These are phyloP conservation scores for Dunaliella primolecta DNA, from an alignment of 139 green algal species.

Conservation along the genomic window DNA sequence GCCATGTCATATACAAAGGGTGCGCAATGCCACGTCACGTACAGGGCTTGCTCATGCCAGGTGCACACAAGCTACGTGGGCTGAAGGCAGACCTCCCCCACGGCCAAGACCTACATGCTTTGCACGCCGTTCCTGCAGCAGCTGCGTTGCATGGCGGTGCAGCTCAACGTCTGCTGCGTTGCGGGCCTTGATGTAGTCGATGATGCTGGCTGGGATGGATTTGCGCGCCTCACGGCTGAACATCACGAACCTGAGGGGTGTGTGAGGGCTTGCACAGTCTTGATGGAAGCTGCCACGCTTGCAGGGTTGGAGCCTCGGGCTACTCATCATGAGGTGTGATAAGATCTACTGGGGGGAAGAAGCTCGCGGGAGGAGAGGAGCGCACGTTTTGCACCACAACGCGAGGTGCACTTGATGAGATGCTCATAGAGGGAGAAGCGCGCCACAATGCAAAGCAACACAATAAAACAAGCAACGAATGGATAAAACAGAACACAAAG, in stretches of 20 bases:
- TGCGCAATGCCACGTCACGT: background rate
- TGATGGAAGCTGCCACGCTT: background rate
- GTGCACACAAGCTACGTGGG: background rate
- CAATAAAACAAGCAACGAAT: too few relatives aligned
- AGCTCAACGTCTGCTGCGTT: conserved; percentile 2
- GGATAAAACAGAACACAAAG: too few relatives aligned
- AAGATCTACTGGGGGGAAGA: background rate
- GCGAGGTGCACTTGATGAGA: too few relatives aligned
- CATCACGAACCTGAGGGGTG: conserved; percentile 9
- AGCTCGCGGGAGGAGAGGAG: background rate
- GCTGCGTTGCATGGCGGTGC: background rate
- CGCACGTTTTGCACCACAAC: background rate
- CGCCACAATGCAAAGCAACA: too few relatives aligned
- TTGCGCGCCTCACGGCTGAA: conserved; percentile 44
- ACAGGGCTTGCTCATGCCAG: background rate
- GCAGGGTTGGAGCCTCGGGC: background rate
- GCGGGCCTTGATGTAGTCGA: background rate
- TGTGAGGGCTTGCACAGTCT: background rate
- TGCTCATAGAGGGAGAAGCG: too few relatives aligned
- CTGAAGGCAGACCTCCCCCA: too few relatives aligned
- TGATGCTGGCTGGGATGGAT: conserved; percentile 28
- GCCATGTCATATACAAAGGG: background rate
- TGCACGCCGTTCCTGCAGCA: background rate
- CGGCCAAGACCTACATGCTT: background rate
- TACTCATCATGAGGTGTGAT: background rate